A percentile compares a stretch with the other conserved stretches of the same genome.
phyloP scores from a whole-genome alignment of 2,329 filamentous ascomycete genomes.

The Amesomyces nigricolor region DNA sequence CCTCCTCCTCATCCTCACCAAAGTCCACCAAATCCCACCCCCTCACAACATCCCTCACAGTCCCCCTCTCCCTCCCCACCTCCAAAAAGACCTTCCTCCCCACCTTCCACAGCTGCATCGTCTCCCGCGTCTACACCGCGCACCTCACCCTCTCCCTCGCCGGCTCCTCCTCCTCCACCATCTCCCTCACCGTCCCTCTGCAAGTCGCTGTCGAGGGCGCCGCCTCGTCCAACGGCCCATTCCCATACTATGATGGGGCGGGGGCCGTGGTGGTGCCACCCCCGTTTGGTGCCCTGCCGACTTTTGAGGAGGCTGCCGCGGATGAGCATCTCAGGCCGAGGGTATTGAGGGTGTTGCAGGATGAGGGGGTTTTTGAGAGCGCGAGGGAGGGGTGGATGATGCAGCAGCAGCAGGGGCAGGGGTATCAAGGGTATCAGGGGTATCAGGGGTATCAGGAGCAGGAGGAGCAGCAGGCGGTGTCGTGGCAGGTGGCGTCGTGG shows the following conservation, averaged over 20 bases:
- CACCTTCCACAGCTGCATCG: conserved; percentile 54
- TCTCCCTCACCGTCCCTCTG: conserved; percentile 44
- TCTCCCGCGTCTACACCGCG: conserved; percentile 50
- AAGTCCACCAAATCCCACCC: conserved; percentile 23
- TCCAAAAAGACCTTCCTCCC: conserved; percentile 48
- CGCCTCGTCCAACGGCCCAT: too few species aligned
- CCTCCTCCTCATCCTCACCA: not conserved
- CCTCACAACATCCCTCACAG: conserved; percentile 35
- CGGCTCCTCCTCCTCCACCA: conserved; percentile 35
- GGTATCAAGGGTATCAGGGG: too few species aligned
- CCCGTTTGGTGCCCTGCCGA: conserved; percentile 36
- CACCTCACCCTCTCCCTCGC: conserved; percentile 38
- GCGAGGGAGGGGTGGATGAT: conserved; percentile 5
- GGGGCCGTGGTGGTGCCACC: conserved; percentile 2
- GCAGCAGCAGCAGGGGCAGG: too few species aligned
- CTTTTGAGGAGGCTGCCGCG: conserved; percentile 45
- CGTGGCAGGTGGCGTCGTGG: not conserved
- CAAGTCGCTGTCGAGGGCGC: conserved; percentile 43
- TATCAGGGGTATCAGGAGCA: not conserved
- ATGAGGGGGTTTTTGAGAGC: not conserved
- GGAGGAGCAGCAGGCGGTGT: not conserved
- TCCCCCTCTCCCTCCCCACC: conserved; percentile 46
- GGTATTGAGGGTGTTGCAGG: conserved; percentile 34
- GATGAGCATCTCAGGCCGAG: conserved; percentile 42
- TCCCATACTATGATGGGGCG: not conserved